Evolutionary conservation across 345 rosid species (phyloP), one percentile per base, ranked within the genome.

Genomic region (Excoecaria agallocha): DNA sequence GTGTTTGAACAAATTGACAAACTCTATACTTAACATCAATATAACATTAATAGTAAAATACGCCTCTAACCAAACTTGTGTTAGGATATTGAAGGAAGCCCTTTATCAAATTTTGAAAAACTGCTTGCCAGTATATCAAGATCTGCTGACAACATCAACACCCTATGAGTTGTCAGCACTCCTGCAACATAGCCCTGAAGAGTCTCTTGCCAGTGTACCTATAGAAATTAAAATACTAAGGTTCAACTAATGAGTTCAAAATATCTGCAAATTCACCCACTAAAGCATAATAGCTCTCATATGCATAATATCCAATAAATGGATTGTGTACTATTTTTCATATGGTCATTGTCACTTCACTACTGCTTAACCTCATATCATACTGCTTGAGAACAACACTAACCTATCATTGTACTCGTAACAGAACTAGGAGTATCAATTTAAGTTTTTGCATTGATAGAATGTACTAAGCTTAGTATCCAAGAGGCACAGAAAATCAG

Each of bases 121-220:
- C 86, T 91, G 91, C 94, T 83, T 58, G 94, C 98, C 79, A 95
- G 80, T 83, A 95, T 81, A 69, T 89, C 93, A 77, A 95, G 90
- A 84, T 91, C 97, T 20, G 90, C 94, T 25, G 98, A 91, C 83
- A 89, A 89, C 81, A 95, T 89, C 77, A 95, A 84, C 82, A 95
- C 97, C 80, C 99, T 88, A n/a, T 88, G 89, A 65, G 96, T 95
- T 71, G 99, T 95, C 82, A 90, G 77, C 77, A 95, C 81, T 77
- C 99, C 99, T 48, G 99, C 96, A 63, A 95, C 99, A 84, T 81
- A 89, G 77, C 98, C 99, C 72, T 93, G 83, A 8, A 80, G 88
- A 76, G 98, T 95, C 78, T 86, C 94, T 86, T 95, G 99, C 99
- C 99, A 95, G 68, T 89, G 90, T 79, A 93, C 98, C 98, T 93